phyloP scores from a whole-genome alignment of 2,329 filamentous ascomycete genomes.

The Aschersonia sp. region DNA sequence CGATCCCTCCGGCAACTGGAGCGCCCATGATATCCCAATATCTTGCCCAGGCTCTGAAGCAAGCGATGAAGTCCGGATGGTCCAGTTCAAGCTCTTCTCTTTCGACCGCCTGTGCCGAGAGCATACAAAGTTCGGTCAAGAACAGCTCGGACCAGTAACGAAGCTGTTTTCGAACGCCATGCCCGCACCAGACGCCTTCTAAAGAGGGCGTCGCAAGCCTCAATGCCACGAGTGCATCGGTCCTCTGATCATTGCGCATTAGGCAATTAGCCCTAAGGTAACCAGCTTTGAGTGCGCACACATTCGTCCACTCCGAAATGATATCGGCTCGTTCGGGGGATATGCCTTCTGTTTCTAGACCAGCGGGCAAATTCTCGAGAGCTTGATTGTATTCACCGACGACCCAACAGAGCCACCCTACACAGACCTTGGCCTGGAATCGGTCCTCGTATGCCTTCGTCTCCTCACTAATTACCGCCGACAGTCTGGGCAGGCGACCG shows the following conservation, averaged over 20 bases:
- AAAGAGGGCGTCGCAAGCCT: constrained; percentile 52
- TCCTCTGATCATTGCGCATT: constrained; percentile 29
- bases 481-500: constrained; percentile 33
- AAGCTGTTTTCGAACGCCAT: constrained; percentile 47
- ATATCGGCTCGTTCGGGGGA: constrained; percentile 36
- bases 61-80: constrained; percentile 37
- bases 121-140: constrained; percentile 59
- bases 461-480: constrained; percentile 44
- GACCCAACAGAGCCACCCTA: constrained; percentile 77
- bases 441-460: constrained; percentile 37
- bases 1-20: constrained; percentile 36
- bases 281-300: constrained; percentile 65
- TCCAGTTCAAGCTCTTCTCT: constrained; percentile 33
- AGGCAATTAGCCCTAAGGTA: constrained; percentile 61
- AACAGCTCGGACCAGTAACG: constrained; percentile 68
- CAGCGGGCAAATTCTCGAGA: constrained; percentile 45
- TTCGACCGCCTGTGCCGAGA: constrained; percentile 46
- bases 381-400: constrained; percentile 54
- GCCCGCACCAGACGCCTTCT: constrained; percentile 32
- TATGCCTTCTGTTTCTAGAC: constrained; percentile 40
- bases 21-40: constrained; percentile 47
- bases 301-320: constrained; percentile 62
- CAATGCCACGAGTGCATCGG: constrained; percentile 53
- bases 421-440: constrained; percentile 70
- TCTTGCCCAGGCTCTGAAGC: constrained; percentile 53